Conservation (phyloP, 768 basidiomycete genomes). For the Suillus sp. region DNA sequence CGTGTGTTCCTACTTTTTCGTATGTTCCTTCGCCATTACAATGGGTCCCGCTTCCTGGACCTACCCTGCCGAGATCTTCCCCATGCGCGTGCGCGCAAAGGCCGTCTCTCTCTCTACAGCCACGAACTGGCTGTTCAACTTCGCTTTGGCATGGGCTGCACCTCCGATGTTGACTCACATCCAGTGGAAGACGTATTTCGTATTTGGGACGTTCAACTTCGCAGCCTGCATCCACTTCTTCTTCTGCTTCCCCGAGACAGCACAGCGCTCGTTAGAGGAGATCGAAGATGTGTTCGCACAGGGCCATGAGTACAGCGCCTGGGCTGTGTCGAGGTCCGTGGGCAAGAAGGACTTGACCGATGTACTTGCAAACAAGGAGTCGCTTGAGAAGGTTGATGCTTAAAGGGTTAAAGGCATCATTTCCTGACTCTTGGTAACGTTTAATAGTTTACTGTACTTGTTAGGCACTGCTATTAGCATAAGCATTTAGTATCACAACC, state of each 20-base stretch:
- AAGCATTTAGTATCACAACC: not conserved
- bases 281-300: conserved; percentile 76
- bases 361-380: conserved; percentile 33
- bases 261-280: conserved; percentile 73
- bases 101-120: conserved; percentile 47
- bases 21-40: conserved; percentile 72
- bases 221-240: conserved; percentile 69
- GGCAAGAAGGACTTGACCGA: conserved; percentile 64
- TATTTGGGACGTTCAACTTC: conserved; percentile 78
- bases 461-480: conserved; percentile 4
- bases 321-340: conserved; percentile 63
- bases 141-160: conserved; percentile 73
- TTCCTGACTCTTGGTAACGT: not conserved
- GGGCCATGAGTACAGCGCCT: conserved; percentile 70
- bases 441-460: conserved; percentile 11
- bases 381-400: conserved; percentile 8
- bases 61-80: conserved; percentile 74
- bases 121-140: conserved; percentile 70
- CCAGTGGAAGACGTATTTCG: conserved; percentile 77
- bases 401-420: not conserved
- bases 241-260: conserved; percentile 83
- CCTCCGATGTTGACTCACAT: conserved; percentile 69
- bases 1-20: conserved; percentile 76
- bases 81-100: conserved; percentile 67
- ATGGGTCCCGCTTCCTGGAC: conserved; percentile 81